Conservation (phyloP, 768 basidiomycete species). For the Mycena haematopus region DNA sequence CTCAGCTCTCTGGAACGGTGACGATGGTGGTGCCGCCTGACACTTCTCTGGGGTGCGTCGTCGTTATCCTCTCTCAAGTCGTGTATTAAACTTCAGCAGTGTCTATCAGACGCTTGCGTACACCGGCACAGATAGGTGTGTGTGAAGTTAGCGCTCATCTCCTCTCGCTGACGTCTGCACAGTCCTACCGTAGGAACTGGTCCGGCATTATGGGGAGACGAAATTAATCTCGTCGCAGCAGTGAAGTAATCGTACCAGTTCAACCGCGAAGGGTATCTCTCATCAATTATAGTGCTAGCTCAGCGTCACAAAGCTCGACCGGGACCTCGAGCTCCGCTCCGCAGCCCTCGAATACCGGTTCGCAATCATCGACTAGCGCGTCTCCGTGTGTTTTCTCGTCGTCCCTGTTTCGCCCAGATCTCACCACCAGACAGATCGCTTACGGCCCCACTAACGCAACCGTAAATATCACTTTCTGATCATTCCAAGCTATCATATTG, state of each 20-base stretch:
- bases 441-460: background rate
- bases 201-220: conserved; percentile 6
- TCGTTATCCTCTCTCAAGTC: background rate
- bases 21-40: conserved; percentile 12
- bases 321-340: background rate
- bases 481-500: background rate
- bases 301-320: background rate
- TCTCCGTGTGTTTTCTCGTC: conserved; percentile 9
- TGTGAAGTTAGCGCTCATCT: background rate
- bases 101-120: background rate
- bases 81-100: background rate
- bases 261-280: too few relatives aligned
- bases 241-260: too few relatives aligned
- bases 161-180: conserved; percentile 3
- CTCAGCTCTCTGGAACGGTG: conserved; percentile 14
- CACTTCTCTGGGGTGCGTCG: conserved; percentile 4
- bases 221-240: conserved; percentile 8
- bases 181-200: conserved; percentile 8
- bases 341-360: background rate
- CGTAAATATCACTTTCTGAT: background rate
- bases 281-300: background rate
- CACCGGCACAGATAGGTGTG: conserved; percentile 7
- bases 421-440: conserved; percentile 2
- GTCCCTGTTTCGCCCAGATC: background rate
- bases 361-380: background rate